Evolutionary conservation across 2,329 filamentous ascomycete genomes (phyloP), one percentile per base, ranked within the genome.

Genomic region (Cladorrhinum sp.): DNA sequence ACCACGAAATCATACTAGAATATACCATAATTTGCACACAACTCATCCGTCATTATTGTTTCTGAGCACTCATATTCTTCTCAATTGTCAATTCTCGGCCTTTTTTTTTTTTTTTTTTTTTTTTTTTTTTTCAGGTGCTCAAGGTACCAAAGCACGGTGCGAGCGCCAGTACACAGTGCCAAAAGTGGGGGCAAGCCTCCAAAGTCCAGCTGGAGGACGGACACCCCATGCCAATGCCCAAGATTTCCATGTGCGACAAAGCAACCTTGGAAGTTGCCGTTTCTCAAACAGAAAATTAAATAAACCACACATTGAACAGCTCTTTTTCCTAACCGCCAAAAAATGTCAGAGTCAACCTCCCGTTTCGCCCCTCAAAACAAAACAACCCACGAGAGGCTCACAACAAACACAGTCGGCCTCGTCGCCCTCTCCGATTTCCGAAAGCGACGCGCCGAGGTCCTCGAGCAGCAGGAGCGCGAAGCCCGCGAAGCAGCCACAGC

Each of bases 391-490:
- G 88, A 96, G 71, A 81, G 92, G 13, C 82, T 96, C 52, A 93
- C 93, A 62, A 91, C 86, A 57, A 87, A 92, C 70, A 96, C 92
- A 0, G 92, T 97, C 66, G 95, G 95, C 45, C 87, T 99, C 2
- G 93, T 98, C 57, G 86, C 91, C 60, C 87, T 97, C 49, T 92
- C 91, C 66, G 95, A 98, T 73, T 98, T 96, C 75, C 92, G 93
- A 75, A 98, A 99, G 78, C 88, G 95, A 62, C 91, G 93, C 75
- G 93, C 92, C 68, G 92, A 97, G 75, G 91, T 93, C n/a, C 80
- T 96, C 52, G 93, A 97, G 74, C 88, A 91, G 72, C 93, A 95
- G 71, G 91, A 95, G 71, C 85, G 90, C 69, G 91, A 95, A 70
- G 88, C 85, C 12, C 86, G 87, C 70, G 89, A 91, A 66, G 82